Base-by-base conservation (phyloP, 2,329 filamentous ascomycete genomes). In the Colletotrichum aenigma region DNA sequence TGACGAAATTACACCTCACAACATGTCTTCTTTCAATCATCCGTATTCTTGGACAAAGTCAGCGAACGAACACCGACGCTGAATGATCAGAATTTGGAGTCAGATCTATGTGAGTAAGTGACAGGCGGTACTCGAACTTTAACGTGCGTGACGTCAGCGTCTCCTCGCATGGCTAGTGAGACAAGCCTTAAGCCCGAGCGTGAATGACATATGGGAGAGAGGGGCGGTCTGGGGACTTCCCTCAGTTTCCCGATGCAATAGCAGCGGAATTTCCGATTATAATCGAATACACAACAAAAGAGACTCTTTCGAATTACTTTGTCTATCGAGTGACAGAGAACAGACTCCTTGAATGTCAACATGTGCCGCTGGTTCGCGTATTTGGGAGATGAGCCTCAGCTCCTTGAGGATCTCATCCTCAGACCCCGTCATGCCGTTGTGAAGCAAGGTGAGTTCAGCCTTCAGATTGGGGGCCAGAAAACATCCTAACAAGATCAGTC, bases 321-420 rank as follows among this genome's bases (percentile, higher is more conserved):
- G 0, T 48, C 0, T 2, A 6, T 18, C n/a, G 9, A 48, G 43
- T 21, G 10, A 4, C 38, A 1, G 36, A 48, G 5, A 43, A 43
- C 8, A 48, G n/a, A 2, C 10, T 21, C 43, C 6, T 21, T 12
- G 43, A 52, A 13, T 52, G 43, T 52, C 12, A 30, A 12, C 0
- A 75, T 75, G 73, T 75, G 73, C 8, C 73, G 73, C 56, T 75
- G 70, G 73, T 65, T 75, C 28, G 60, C 64, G 12, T 75, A 75
- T 36, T 9, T 75, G 18, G 70, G 73, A 32, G 36, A 75, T n/a
- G 73, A 75, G 56, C 55, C 70, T 4, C 73, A 74, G 30, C 73
- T 75, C 24, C 70, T 75, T 3, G 70, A 75, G 43, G 73, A 75
- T 2, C 32, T 75, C 7, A 32, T 75, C 30, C 58, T 75, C 24